These are phyloP conservation scores for Alternaria arborescens DNA, from an alignment of 2,329 filamentous ascomycete species.

Conservation along the genomic window DNA sequence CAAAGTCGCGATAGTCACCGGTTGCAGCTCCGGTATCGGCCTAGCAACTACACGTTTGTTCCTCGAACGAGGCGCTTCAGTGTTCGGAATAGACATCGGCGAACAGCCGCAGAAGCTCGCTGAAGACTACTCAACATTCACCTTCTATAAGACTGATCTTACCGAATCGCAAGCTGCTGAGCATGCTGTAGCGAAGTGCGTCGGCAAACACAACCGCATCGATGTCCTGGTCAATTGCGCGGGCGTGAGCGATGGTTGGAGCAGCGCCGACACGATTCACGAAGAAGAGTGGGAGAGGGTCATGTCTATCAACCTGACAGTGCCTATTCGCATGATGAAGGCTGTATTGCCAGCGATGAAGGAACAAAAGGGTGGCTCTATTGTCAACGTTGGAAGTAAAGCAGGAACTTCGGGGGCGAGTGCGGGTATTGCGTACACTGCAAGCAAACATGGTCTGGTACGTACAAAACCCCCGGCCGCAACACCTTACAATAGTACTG, in stretches of 20 bases:
- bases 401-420: constrained; percentile 50
- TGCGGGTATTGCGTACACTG: constrained; percentile 57
- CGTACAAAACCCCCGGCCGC: constrained; percentile 11
- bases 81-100: constrained; percentile 42
- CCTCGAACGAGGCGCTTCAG: constrained; percentile 33
- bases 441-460: constrained; percentile 56
- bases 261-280: constrained; percentile 51
- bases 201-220: constrained; percentile 33
- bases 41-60: constrained; percentile 39
- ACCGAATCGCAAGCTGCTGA: constrained; percentile 28
- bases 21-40: constrained; percentile 44
- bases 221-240: constrained; percentile 59
- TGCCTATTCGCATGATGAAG: constrained; percentile 57
- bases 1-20: constrained; percentile 41
- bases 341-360: constrained; percentile 56
- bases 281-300: constrained; percentile 54
- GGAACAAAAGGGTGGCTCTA: constrained; percentile 50
- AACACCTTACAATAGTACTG: not conserved
- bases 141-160: constrained; percentile 38
- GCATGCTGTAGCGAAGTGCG: constrained; percentile 35
- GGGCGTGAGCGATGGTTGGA: constrained; percentile 56
- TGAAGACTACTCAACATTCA: constrained; percentile 27
- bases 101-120: constrained; percentile 26
- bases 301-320: constrained; percentile 55
- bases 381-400: constrained; percentile 53